phyloP scores from a whole-genome alignment of 441 rosid genomes.

The Brassica hybrid region DNA sequence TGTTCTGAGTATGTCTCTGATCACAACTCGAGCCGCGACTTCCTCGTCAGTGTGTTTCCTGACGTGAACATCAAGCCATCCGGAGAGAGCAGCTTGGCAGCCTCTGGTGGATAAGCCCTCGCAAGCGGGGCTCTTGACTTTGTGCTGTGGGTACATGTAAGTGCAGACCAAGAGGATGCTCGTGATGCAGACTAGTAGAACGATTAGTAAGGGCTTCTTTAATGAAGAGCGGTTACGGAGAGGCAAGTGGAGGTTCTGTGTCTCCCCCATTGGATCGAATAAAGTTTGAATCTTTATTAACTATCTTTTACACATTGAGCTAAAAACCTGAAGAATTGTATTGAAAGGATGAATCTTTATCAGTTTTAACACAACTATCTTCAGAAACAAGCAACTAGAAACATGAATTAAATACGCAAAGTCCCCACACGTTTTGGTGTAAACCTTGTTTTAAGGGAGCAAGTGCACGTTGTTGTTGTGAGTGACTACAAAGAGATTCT shows the following conservation, averaged over 20 bases:
- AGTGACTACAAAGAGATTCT: conserved; percentile 21
- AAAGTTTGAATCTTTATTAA: conserved; percentile 31
- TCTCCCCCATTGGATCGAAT: conserved; percentile 61
- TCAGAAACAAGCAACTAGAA: no score
- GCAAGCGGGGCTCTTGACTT: conserved; percentile 57
- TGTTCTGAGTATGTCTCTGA: conserved; percentile 64
- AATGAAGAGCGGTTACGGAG: conserved; percentile 65
- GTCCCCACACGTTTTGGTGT: conserved; percentile 32
- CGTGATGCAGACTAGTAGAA: conserved; percentile 70
- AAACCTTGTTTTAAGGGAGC: conserved; percentile 2
- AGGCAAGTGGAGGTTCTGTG: conserved; percentile 65
- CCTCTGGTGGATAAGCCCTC: conserved; percentile 70
- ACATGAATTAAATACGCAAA: conserved; percentile 25
- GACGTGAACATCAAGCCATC: conserved; percentile 91
- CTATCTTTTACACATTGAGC: conserved; percentile 25
- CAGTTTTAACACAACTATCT: conserved; percentile 21
- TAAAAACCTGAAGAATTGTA: conserved; percentile 18
- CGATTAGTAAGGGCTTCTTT: conserved; percentile 78
- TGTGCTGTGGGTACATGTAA: conserved; percentile 73
- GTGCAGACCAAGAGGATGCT: conserved; percentile 73
- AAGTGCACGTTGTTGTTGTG: conserved; percentile 40
- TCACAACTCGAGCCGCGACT: conserved; percentile 71
- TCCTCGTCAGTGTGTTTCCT: conserved; percentile 80
- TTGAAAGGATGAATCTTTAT: conserved; percentile 17
- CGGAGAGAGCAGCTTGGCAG: conserved; percentile 61